Evolutionary conservation across 108 stramenopile species (phyloP).

Genomic region (Cyclotella cryptica): DNA sequence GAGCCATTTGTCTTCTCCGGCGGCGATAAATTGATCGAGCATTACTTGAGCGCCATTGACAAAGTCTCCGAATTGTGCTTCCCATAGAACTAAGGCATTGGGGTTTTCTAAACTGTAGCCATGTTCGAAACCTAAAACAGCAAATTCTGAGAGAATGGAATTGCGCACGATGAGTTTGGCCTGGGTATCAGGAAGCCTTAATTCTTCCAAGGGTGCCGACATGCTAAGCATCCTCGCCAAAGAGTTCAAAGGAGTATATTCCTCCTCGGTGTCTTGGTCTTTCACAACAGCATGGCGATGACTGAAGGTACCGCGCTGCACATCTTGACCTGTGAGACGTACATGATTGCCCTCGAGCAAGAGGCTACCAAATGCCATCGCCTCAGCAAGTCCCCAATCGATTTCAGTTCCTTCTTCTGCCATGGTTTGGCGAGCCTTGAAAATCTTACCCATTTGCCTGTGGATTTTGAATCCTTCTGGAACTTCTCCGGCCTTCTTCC

Average conservation of each 20-base stretch:
- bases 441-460: slow-evolving; percentile 92
- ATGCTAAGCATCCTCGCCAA: slow-evolving; percentile 84
- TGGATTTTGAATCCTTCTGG: slow-evolving; percentile 94
- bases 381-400: slow-evolving; percentile 99
- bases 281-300: slow-evolving; percentile 98
- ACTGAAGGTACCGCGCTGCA: slow-evolving; percentile 96
- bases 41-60: slow-evolving; percentile 98
- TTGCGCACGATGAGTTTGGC: slow-evolving; percentile 94
- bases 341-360: slow-evolving; percentile 98
- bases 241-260: slow-evolving; percentile 93
- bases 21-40: slow-evolving; percentile 97
- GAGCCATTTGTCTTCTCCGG: slow-evolving; percentile 99
- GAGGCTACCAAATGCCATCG: slow-evolving; percentile 96
- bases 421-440: slow-evolving; percentile 84
- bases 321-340: slow-evolving; percentile 98
- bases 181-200: slow-evolving; percentile 82
- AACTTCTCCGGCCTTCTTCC: slow-evolving; percentile 79
- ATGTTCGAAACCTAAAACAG: slow-evolving; percentile 98
- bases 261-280: slow-evolving; percentile 93
- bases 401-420: slow-evolving; percentile 90
- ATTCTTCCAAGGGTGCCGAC: slow-evolving; percentile 82
- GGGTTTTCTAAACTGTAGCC: slow-evolving; percentile 98
- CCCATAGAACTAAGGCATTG: slow-evolving; percentile 96
- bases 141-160: slow-evolving; percentile 97
- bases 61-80: slow-evolving; percentile 99